Percentiles rank a stretch among this genome's conserved stretches.
phyloP scores from a whole-genome alignment of 495 filamentous ascomycete genomes.

The Penicillium riverlandense region DNA sequence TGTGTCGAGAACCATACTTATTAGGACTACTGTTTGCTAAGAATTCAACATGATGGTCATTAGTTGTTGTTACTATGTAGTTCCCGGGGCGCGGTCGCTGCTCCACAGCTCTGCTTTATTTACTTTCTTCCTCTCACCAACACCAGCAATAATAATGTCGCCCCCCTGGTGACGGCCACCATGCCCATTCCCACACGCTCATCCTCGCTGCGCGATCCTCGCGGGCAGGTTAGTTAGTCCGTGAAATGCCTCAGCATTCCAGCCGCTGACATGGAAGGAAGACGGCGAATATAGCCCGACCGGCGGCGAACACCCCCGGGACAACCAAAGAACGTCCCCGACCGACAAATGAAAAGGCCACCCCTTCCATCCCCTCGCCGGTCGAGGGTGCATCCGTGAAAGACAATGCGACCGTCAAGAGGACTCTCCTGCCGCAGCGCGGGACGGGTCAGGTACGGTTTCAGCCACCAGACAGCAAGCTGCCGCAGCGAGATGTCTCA shows the following conservation, averaged over 20 bases:
- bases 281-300: conserved; percentile 22
- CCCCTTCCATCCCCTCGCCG: conserved; percentile 2
- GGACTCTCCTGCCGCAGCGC: conserved; percentile 21
- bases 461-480: conserved; percentile 7
- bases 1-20: no score
- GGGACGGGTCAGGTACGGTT: conserved; percentile 8
- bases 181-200: conserved; percentile 41
- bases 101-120: no score
- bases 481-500: conserved; percentile 8
- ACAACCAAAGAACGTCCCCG: conserved; percentile 5
- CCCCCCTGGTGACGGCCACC: conserved; percentile 2
- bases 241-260: conserved; percentile 3
- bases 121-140: no score
- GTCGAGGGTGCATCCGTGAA: conserved; percentile 5
- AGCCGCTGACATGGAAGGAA: conserved; percentile 12
- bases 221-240: conserved; percentile 25
- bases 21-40: no score
- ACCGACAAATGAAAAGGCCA: conserved; percentile 2
- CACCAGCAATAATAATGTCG: neutral
- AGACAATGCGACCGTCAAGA: conserved; percentile 7
- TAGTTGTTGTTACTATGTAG: no score
- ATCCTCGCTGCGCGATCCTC: conserved; percentile 27
- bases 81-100: no score
- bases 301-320: conserved; percentile 10
- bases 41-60: no score